Percentiles rank a stretch among this genome's conserved stretches.
phyloP scores from a whole-genome alignment of 2,329 filamentous ascomycete species.

The Nemania abortiva region DNA sequence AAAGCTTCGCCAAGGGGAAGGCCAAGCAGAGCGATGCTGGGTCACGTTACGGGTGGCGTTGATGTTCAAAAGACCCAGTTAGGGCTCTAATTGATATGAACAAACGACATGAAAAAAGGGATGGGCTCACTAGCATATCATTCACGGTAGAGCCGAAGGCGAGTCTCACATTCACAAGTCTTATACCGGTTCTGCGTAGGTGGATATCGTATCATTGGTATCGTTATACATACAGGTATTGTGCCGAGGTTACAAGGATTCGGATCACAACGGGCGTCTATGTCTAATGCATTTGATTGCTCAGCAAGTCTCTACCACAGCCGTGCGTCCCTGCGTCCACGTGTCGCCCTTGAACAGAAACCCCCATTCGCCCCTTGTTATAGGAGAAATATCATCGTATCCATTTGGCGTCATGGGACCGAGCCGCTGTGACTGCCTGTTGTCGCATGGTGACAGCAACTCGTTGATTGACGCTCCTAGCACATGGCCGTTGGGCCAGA shows the following conservation, averaged over 20 bases:
- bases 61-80: constrained; percentile 27
- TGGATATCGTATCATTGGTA: constrained; percentile 22
- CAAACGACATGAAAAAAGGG: neutral
- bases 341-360: constrained; percentile 66
- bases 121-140: neutral
- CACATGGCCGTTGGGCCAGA: constrained; percentile 37
- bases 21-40: constrained; percentile 85
- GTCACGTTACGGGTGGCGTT: constrained; percentile 83
- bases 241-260: constrained; percentile 22
- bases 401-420: constrained; percentile 69
- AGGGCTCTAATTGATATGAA: neutral
- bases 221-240: constrained; percentile 26
- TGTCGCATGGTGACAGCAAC: constrained; percentile 50
- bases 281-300: constrained; percentile 16
- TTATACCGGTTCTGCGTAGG: neutral
- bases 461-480: constrained; percentile 58
- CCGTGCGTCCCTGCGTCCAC: constrained; percentile 59
- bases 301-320: constrained; percentile 65
- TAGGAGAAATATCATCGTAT: constrained; percentile 72
- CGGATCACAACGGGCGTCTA: constrained; percentile 4
- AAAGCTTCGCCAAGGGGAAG: constrained; percentile 87
- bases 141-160: neutral
- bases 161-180: neutral
- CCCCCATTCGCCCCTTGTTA: constrained; percentile 72
- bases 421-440: constrained; percentile 45